Evolutionary conservation across 192 early-diverging fungal genomes (phyloP).

Genomic region (Linnemannia elongata): DNA sequence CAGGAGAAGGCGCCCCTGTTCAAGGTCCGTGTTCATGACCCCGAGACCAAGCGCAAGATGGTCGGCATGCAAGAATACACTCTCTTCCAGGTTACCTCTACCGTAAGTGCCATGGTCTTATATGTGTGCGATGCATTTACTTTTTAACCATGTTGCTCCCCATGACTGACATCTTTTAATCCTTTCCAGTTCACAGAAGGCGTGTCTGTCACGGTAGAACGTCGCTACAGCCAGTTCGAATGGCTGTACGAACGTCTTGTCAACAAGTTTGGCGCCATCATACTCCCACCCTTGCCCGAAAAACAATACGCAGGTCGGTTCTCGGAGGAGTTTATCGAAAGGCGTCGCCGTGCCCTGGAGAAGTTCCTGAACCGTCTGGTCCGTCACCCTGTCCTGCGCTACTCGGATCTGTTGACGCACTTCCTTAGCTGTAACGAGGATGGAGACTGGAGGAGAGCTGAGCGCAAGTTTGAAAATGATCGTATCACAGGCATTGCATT

Average conservation of each 20-base stretch:
- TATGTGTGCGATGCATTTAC: neutral
- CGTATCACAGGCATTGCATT: constrained; percentile 55
- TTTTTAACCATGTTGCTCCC: neutral
- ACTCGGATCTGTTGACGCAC: constrained; percentile 59
- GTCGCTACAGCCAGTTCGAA: constrained; percentile 61
- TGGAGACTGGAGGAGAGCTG: constrained; percentile 56
- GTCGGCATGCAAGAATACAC: constrained; percentile 61
- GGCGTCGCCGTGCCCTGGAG: constrained; percentile 55
- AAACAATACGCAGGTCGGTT: constrained; percentile 63
- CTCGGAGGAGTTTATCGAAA: constrained; percentile 60
- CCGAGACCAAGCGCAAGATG: constrained; percentile 60
- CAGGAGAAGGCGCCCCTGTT: constrained; percentile 58
- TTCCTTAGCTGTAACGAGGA: constrained; percentile 61
- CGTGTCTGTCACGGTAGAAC: constrained; percentile 57
- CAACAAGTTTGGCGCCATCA: constrained; percentile 57
- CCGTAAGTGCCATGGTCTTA: constrained; percentile 21
- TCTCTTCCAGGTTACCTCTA: constrained; percentile 57
- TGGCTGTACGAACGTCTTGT: constrained; percentile 57
- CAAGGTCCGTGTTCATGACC: constrained; percentile 57
- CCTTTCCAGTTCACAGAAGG: constrained; percentile 48
- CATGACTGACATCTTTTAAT: neutral
- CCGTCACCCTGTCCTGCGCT: constrained; percentile 60
- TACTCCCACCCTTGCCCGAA: constrained; percentile 56
- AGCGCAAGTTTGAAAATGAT: constrained; percentile 57
- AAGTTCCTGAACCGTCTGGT: constrained; percentile 57